Evolutionary conservation across 2,329 filamentous ascomycete genomes (phyloP).

Genomic region (Pseudogymnoascus sp.): DNA sequence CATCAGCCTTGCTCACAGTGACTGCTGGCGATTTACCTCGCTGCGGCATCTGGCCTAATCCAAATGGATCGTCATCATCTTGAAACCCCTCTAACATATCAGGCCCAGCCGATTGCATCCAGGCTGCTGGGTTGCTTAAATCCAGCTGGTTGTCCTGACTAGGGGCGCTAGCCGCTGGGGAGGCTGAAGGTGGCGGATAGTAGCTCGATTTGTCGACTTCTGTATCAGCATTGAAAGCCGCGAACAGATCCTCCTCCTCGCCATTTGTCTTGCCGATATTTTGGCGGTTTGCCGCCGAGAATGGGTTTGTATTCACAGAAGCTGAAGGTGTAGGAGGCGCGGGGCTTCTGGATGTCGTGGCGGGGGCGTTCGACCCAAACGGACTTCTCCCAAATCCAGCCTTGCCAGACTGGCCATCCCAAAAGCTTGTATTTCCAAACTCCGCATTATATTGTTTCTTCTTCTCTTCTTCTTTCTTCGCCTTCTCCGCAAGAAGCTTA

Average conservation of each 20-base stretch:
- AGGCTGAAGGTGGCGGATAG: conserved; percentile 48
- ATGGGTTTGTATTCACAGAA: conserved; percentile 21
- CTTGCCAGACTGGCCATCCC: conserved; percentile 59
- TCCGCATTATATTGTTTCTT: conserved; percentile 65
- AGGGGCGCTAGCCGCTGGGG: conserved; percentile 27
- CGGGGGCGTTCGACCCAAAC: conserved; percentile 28
- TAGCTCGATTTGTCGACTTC: conserved; percentile 60
- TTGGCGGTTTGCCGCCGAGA: conserved; percentile 27
- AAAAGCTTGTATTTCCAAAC: conserved; percentile 70
- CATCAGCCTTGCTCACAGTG: conserved; percentile 28
- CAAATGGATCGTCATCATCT: conserved; percentile 80
- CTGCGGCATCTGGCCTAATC: conserved; percentile 57
- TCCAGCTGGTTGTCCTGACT: conserved; percentile 40
- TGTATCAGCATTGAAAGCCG: conserved; percentile 58
- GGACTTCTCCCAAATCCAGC: conserved; percentile 27
- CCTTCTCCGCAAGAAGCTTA: conserved; percentile 56
- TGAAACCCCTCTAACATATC: conserved; percentile 31
- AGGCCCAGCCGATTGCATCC: conserved; percentile 34
- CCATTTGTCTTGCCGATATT: conserved; percentile 12
- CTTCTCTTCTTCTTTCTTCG: conserved; percentile 66
- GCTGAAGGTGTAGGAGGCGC: conserved; percentile 33
- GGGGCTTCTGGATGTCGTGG: conserved; percentile 40
- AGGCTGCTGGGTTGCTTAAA: conserved; percentile 47
- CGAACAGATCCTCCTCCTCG: conserved; percentile 58
- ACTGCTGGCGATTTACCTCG: conserved; percentile 23